phyloP scores from a whole-genome alignment of 305 asterid species.

The Andrographis paniculata region DNA sequence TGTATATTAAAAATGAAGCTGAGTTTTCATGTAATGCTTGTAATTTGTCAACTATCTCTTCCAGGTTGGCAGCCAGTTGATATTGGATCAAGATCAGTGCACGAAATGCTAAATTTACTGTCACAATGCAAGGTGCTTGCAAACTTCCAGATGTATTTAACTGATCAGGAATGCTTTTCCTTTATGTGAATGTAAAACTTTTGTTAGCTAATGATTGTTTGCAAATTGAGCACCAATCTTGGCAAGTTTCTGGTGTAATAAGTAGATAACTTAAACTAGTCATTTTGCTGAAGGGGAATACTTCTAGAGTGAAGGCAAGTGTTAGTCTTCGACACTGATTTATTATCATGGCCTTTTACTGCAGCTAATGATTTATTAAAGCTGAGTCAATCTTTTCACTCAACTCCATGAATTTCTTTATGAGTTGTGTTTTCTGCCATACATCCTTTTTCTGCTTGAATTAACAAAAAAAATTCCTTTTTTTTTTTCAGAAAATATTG shows the following conservation, averaged over 20 bases:
- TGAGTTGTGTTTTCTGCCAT: conserved; percentile 4
- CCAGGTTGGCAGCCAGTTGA: conserved; percentile 85
- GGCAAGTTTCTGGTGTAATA: conserved; percentile 1
- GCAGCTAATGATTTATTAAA: neutral
- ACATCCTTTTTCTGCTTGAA: conserved; percentile 7
- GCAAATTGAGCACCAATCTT: neutral
- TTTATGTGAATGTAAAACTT: neutral
- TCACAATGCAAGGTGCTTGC: conserved; percentile 59
- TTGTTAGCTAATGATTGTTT: conserved; percentile 3
- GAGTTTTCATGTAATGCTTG: no score
- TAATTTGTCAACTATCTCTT: no score
- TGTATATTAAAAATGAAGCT: no score
- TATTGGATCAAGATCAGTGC: conserved; percentile 72
- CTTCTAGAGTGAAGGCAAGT: no score
- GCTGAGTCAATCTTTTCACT: neutral
- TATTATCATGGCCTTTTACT: no score
- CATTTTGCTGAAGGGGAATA: conserved; percentile 3
- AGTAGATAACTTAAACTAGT: conserved; percentile 8
- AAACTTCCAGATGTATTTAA: conserved; percentile 2
- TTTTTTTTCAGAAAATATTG: conserved; percentile 52
- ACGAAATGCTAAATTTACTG: conserved; percentile 42
- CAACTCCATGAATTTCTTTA: neutral
- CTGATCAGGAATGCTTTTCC: conserved; percentile 4
- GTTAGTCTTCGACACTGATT: no score
- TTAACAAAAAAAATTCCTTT: conserved; percentile 3